These are phyloP conservation scores for Aspergillus proliferans DNA, from an alignment of 2,329 filamentous ascomycete genomes.

Conservation along the genomic window DNA sequence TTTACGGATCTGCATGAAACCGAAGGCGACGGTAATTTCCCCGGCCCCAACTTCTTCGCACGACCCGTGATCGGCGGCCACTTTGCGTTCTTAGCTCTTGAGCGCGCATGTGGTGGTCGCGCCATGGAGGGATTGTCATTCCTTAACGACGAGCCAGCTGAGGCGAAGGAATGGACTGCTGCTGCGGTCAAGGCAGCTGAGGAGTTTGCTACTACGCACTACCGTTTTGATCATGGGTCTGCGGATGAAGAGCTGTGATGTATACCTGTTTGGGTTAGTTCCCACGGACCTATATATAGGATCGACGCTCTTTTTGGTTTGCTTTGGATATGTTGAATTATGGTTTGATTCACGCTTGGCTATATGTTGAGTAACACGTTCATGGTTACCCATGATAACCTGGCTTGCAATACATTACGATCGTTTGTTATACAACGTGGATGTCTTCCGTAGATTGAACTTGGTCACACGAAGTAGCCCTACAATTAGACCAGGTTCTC, in stretches of 20 bases:
- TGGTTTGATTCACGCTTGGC: neutral
- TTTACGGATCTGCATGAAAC: conserved; percentile 80
- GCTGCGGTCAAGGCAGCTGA: conserved; percentile 19
- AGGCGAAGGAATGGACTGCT: conserved; percentile 16
- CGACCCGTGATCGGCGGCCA: conserved; percentile 78
- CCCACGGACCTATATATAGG: neutral
- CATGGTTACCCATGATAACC: too few relatives aligned
- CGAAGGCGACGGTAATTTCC: conserved; percentile 68
- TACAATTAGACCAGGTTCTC: too few relatives aligned
- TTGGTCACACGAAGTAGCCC: too few relatives aligned
- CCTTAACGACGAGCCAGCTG: conserved; percentile 31
- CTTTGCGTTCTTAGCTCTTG: conserved; percentile 77
- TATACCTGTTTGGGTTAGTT: neutral
- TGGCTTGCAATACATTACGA: too few relatives aligned
- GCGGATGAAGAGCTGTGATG: conserved; percentile 19
- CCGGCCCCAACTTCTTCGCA: conserved; percentile 69
- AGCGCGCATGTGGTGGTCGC: conserved; percentile 68
- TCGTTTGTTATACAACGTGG: too few relatives aligned
- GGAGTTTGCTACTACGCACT: conserved; percentile 8
- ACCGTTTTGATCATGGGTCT: conserved; percentile 9
- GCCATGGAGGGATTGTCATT: conserved; percentile 54
- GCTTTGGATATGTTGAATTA: neutral
- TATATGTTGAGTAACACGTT: neutral
- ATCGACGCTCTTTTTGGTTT: neutral
- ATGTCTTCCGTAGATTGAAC: too few relatives aligned